phyloP scores from a whole-genome alignment of 768 basidiomycete genomes.

The Pisolithus microcarpus region DNA sequence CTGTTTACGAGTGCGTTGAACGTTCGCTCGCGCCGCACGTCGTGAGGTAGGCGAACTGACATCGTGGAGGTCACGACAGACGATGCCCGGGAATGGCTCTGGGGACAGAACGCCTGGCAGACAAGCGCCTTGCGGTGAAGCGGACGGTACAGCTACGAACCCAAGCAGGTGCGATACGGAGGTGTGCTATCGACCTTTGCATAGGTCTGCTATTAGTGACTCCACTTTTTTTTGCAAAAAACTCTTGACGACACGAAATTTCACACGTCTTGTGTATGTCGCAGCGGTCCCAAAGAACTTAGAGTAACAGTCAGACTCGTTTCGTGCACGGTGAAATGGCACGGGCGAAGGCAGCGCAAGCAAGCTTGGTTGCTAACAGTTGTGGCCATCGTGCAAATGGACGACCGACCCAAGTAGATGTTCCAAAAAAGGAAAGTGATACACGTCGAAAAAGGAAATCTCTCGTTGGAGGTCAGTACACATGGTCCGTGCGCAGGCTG shows the following conservation, averaged over 20 bases:
- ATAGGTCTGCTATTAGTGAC: constrained; percentile 15
- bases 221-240: not conserved
- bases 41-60: constrained; percentile 2
- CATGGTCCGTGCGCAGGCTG: constrained; percentile 23
- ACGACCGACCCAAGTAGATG: too few species aligned
- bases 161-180: constrained; percentile 9
- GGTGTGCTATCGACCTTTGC: constrained; percentile 17
- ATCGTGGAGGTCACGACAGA: not conserved
- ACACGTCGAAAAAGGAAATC: too few species aligned
- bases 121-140: constrained; percentile 6
- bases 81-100: constrained; percentile 1
- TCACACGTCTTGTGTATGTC: not conserved
- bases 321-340: too few species aligned
- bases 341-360: too few species aligned
- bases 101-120: not conserved
- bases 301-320: too few species aligned
- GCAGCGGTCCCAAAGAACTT: too few species aligned
- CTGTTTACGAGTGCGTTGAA: constrained; percentile 20
- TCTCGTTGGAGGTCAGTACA: constrained; percentile 22
- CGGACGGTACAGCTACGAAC: constrained; percentile 6
- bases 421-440: too few species aligned
- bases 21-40: constrained; percentile 18
- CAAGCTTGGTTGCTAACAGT: too few species aligned
- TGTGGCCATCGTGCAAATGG: too few species aligned
- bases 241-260: not conserved